Conservation (phyloP, 2,329 filamentous ascomycete genomes). For the Colletotrichum sp. region DNA sequence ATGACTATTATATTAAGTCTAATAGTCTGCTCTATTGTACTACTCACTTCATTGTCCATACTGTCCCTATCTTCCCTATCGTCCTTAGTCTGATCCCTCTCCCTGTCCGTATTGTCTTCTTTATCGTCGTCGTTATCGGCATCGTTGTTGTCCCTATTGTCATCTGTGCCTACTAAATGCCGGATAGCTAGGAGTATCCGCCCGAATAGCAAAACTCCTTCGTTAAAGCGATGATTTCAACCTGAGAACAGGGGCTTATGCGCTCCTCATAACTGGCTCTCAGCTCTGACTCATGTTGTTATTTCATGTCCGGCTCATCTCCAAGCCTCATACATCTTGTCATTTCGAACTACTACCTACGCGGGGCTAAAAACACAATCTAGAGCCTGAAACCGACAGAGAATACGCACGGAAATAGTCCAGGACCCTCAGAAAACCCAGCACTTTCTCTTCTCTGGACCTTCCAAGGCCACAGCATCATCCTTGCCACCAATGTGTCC, state of each 20-base stretch:
- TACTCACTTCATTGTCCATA: too few relatives aligned
- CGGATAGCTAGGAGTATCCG: too few relatives aligned
- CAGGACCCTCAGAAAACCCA: rapidly evolving
- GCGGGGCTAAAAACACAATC: too few relatives aligned
- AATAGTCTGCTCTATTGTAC: too few relatives aligned
- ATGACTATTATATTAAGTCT: too few relatives aligned
- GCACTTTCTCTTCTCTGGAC: rapidly evolving
- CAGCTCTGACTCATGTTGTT: rapidly evolving
- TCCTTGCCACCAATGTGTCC: neutral
- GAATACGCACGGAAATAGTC: rapidly evolving
- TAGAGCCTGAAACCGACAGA: too few relatives aligned
- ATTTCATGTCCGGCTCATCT: rapidly evolving
- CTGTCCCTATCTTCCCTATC: rapidly evolving
- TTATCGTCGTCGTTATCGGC: too few relatives aligned
- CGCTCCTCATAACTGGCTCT: rapidly evolving
- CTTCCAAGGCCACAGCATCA: neutral
- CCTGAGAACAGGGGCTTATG: too few relatives aligned
- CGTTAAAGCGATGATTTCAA: rapidly evolving
- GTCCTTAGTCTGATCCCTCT: rapidly evolving
- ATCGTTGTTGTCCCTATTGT: too few relatives aligned
- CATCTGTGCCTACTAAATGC: rapidly evolving
- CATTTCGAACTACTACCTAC: rapidly evolving
- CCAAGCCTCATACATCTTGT: rapidly evolving
- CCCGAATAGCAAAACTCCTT: too few relatives aligned
- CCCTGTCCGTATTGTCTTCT: rapidly evolving